Percentiles rank a stretch among this genome's conserved stretches.
Conservation (phyloP, 176 grass and related monocot species). For the Typha latifolia region DNA sequence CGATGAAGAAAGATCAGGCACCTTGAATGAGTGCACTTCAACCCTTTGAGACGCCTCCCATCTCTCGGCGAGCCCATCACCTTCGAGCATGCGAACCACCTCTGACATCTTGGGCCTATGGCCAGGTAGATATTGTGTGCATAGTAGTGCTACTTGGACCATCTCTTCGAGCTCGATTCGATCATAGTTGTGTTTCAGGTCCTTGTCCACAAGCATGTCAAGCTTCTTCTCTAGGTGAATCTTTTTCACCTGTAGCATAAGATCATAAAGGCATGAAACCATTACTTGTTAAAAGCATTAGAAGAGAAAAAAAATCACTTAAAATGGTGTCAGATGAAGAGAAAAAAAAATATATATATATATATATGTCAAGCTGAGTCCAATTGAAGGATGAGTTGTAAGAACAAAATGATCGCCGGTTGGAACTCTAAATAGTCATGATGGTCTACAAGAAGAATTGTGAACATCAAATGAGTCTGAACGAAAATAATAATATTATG, state of each 20-base stretch:
- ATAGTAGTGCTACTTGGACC: conserved; percentile 71
- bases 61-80: conserved; percentile 65
- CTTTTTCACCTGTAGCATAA: conserved; percentile 55
- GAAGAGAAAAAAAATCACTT: not conserved
- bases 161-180: conserved; percentile 73
- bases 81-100: conserved; percentile 79
- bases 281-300: not conserved
- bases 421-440: too few relatives aligned
- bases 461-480: too few relatives aligned
- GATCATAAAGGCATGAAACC: not conserved
- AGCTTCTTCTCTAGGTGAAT: conserved; percentile 80
- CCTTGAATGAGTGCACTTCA: conserved; percentile 45
- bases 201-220: conserved; percentile 61
- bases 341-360: too few relatives aligned
- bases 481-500: too few relatives aligned
- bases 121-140: conserved; percentile 68
- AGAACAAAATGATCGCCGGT: too few relatives aligned
- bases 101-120: conserved; percentile 76
- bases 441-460: too few relatives aligned
- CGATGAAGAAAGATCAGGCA: conserved; percentile 37
- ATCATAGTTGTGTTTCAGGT: conserved; percentile 50
- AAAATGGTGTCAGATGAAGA: too few relatives aligned
- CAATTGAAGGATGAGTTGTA: too few relatives aligned
- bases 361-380: too few relatives aligned
- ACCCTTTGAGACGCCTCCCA: conserved; percentile 51